Percentiles rank a stretch among this genome's conserved stretches.
These are phyloP conservation scores for Tilletia walkeri DNA, from an alignment of 1,284 basidiomycete species.

Conservation along the genomic window DNA sequence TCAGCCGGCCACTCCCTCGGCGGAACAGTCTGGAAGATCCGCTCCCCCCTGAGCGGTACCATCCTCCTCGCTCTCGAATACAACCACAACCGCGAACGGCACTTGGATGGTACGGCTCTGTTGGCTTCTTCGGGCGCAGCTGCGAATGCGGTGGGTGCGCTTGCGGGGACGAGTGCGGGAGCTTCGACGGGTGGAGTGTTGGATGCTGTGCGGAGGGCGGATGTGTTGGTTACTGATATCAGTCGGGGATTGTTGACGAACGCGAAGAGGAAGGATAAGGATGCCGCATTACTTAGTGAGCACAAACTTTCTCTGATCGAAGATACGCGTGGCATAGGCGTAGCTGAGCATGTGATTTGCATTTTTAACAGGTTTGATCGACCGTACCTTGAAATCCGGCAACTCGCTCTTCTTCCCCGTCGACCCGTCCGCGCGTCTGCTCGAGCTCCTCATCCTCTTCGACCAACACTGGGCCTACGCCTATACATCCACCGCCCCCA, in stretches of 20 bases:
- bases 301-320: background rate
- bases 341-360: background rate
- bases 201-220: slow-evolving; percentile 47
- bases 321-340: background rate
- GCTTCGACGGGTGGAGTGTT: slow-evolving; percentile 26
- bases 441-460: slow-evolving; percentile 89
- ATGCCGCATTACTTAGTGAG: slow-evolving; percentile 72
- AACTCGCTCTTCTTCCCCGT: slow-evolving; percentile 82
- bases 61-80: slow-evolving; percentile 92
- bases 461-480: slow-evolving; percentile 97
- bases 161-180: slow-evolving; percentile 21
- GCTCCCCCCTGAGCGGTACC: slow-evolving; percentile 92
- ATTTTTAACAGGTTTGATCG: slow-evolving; percentile 61
- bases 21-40: slow-evolving; percentile 96
- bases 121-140: slow-evolving; percentile 31
- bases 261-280: slow-evolving; percentile 84
- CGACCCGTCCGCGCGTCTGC: slow-evolving; percentile 85
- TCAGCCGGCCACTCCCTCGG: slow-evolving; percentile 93
- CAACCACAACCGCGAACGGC: slow-evolving; percentile 94
- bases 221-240: slow-evolving; percentile 85
- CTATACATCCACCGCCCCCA: slow-evolving; percentile 60
- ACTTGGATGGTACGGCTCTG: slow-evolving; percentile 85
- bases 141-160: slow-evolving; percentile 9
- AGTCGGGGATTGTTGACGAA: slow-evolving; percentile 74
- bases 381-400: slow-evolving; percentile 78